Percentiles rank a stretch among this genome's conserved stretches.
These are phyloP conservation scores for Sclerotiophoma versabilis DNA, from an alignment of 2,329 filamentous ascomycete species.

Conservation along the genomic window DNA sequence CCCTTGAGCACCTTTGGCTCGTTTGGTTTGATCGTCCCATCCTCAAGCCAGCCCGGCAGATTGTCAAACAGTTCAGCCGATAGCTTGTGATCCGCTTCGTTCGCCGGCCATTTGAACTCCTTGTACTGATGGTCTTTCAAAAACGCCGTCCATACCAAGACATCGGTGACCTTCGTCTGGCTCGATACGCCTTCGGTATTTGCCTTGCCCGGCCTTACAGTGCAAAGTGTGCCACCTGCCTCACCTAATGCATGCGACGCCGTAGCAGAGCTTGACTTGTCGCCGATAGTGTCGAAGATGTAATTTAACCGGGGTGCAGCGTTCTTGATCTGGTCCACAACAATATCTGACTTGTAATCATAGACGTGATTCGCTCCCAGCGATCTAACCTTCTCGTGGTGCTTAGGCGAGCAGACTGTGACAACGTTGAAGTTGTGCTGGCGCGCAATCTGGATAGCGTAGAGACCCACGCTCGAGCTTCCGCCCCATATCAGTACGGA, in stretches of 20 bases:
- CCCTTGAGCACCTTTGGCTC: conserved; percentile 39
- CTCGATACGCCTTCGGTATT: conserved; percentile 48
- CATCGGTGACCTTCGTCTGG: conserved; percentile 49
- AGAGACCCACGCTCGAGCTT: conserved; percentile 45
- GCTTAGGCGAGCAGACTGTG: conserved; percentile 23
- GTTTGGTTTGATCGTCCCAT: conserved; percentile 49
- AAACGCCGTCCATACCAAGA: conserved; percentile 56
- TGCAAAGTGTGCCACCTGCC: conserved; percentile 43
- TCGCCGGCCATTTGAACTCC: conserved; percentile 49
- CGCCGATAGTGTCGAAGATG: conserved; percentile 56
- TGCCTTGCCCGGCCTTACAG: conserved; percentile 52
- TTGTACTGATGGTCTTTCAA: conserved; percentile 51
- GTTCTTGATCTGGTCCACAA: conserved; percentile 50
- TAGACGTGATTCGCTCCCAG: conserved; percentile 23
- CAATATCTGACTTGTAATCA: conserved; percentile 56
- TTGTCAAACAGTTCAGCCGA: conserved; percentile 49
- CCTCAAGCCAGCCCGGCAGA: conserved; percentile 45
- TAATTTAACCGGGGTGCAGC: conserved; percentile 33
- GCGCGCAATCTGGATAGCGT: conserved; percentile 27
- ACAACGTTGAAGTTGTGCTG: conserved; percentile 18
- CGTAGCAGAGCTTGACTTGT: conserved; percentile 42
- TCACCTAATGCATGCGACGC: conserved; percentile 42
- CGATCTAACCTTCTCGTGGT: conserved; percentile 23
- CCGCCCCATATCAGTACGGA: conserved; percentile 54
- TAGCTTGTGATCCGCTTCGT: conserved; percentile 49